phyloP scores from a whole-genome alignment of 345 rosid genomes.

The Lenwebbia sp. region DNA sequence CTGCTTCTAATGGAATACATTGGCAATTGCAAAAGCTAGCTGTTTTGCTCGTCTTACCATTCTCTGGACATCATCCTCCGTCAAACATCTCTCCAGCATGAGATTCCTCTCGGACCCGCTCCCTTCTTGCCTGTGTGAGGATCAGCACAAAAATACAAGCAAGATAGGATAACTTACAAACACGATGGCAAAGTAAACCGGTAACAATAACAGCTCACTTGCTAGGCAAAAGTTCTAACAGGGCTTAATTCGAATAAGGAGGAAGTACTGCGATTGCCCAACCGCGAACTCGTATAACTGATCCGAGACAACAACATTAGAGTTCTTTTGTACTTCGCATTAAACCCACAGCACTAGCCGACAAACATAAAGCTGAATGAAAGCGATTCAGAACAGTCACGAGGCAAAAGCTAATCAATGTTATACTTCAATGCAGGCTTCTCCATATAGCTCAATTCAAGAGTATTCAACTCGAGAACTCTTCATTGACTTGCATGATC shows the following conservation, averaged over 20 bases:
- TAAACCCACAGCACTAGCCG: background rate
- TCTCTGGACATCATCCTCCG: background rate
- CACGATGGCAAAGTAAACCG: background rate
- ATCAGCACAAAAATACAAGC: background rate
- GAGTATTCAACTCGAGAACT: background rate
- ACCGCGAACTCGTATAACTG: background rate
- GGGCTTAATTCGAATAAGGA: background rate
- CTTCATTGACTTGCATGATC: background rate
- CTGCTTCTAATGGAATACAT: background rate
- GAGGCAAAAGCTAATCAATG: background rate
- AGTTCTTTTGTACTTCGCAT: background rate
- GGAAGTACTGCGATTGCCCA: background rate
- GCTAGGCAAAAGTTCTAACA: background rate
- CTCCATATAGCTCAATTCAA: background rate
- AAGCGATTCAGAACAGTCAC: background rate
- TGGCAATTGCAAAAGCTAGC: accelerated
- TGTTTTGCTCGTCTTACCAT: background rate
- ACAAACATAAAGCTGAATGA: background rate
- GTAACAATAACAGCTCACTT: too few relatives aligned
- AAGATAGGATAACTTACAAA: background rate
- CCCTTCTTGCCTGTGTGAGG: background rate
- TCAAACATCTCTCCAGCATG: background rate
- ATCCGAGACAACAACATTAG: too few relatives aligned
- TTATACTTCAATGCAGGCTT: background rate
- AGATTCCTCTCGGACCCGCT: background rate